Conservation (phyloP, 176 grass and related monocot genomes). For the Aegilops sharonensis region DNA sequence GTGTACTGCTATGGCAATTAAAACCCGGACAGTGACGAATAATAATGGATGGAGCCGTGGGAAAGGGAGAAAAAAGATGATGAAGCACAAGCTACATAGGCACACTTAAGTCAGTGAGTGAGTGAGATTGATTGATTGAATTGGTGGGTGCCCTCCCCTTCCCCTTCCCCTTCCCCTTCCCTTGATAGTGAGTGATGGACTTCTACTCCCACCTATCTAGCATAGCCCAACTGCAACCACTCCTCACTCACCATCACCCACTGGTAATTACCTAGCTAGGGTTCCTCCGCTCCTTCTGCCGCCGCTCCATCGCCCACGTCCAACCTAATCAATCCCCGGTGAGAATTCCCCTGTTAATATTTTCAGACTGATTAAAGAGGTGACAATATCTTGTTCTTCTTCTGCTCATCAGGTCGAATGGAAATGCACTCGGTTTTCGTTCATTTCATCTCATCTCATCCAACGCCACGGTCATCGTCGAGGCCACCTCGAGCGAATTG, state of each 20-base stretch:
- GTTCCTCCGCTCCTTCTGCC: not conserved
- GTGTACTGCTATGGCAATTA: not conserved
- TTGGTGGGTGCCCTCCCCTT: not conserved
- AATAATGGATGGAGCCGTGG: constrained; percentile 21
- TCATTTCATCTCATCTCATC: not conserved
- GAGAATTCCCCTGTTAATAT: too few relatives aligned
- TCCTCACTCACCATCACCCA: not conserved
- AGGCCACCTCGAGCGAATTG: too few relatives aligned
- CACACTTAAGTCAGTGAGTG: not conserved
- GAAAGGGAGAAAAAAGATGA: constrained; percentile 29
- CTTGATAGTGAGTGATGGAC: not conserved
- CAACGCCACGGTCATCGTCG: not conserved
- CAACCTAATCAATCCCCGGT: too few relatives aligned
- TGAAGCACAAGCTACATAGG: not conserved
- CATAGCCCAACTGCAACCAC: not conserved
- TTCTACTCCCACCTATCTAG: not conserved
- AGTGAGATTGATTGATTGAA: not conserved
- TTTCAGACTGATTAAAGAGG: too few relatives aligned
- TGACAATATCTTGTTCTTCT: too few relatives aligned
- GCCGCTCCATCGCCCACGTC: too few relatives aligned
- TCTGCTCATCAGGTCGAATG: too few relatives aligned
- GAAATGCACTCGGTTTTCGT: not conserved
- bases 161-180: too few relatives aligned
- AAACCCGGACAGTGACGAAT: not conserved
- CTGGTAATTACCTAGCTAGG: not conserved